These are phyloP conservation scores for Alternaria rosae DNA, from an alignment of 2,329 filamentous ascomycete genomes.

Conservation along the genomic window DNA sequence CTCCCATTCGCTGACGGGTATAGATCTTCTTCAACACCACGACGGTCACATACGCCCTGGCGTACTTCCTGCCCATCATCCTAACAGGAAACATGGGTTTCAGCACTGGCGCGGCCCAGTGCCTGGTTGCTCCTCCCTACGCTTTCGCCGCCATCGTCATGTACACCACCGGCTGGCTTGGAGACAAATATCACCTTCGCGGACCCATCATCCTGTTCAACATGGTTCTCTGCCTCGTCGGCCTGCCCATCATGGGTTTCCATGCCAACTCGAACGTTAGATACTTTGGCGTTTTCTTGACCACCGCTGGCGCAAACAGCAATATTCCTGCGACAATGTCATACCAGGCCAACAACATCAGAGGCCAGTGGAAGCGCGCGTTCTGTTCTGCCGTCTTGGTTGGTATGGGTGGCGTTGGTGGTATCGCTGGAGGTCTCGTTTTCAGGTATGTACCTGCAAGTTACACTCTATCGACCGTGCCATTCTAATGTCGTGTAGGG, in stretches of 20 bases:
- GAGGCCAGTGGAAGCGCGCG: conserved; percentile 87
- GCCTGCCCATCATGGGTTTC: conserved; percentile 77
- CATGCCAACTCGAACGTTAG: conserved; percentile 62
- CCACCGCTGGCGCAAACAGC: conserved; percentile 77
- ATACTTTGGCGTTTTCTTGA: conserved; percentile 78
- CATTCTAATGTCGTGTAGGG: conserved; percentile 7
- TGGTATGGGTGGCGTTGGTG: conserved; percentile 78
- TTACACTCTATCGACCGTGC: not conserved
- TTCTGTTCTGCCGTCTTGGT: conserved; percentile 79
- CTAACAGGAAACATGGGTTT: conserved; percentile 70
- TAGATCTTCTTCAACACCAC: conserved; percentile 68
- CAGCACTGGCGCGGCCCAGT: conserved; percentile 68
- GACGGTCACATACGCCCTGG: conserved; percentile 76
- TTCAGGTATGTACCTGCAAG: conserved; percentile 58
- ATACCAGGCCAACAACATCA: conserved; percentile 88
- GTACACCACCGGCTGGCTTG: conserved; percentile 66
- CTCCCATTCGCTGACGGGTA: conserved; percentile 18
- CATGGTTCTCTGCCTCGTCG: conserved; percentile 71
- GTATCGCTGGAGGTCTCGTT: conserved; percentile 76
- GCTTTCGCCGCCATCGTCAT: conserved; percentile 48
- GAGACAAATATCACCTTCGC: conserved; percentile 71
- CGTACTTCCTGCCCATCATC: conserved; percentile 82
- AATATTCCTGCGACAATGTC: conserved; percentile 78
- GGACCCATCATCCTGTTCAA: conserved; percentile 49
- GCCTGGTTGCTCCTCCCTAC: conserved; percentile 66